These are phyloP conservation scores for Juncus effusus DNA, from an alignment of 176 grass and related monocot genomes.

Conservation along the genomic window DNA sequence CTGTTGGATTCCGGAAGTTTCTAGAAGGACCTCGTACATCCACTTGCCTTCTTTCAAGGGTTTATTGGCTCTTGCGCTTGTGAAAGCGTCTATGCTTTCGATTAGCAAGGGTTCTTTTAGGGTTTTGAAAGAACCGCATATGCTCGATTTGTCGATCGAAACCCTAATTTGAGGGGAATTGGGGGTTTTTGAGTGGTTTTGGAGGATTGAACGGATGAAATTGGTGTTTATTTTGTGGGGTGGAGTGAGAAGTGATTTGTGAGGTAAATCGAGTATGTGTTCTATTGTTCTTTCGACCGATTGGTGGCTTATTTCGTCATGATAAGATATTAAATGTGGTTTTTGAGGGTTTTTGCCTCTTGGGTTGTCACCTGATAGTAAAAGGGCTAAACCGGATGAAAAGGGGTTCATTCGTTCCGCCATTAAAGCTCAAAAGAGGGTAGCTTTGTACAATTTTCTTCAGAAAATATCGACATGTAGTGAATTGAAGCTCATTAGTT, in stretches of 20 bases:
- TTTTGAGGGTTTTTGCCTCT: constrained; percentile 53
- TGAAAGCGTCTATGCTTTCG: constrained; percentile 64
- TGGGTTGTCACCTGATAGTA: constrained; percentile 50
- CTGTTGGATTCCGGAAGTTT: constrained; percentile 81
- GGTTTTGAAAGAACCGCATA: constrained; percentile 63
- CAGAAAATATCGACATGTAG: constrained; percentile 18
- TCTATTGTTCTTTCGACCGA: constrained; percentile 69
- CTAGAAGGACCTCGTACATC: constrained; percentile 83
- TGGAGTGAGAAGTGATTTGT: constrained; percentile 44
- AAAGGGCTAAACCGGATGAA: constrained; percentile 64
- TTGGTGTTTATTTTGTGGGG: constrained; percentile 32
- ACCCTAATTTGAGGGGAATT: constrained; percentile 30
- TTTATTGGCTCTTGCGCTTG: constrained; percentile 56
- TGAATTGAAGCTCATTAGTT: neutral
- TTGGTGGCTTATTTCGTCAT: constrained; percentile 63
- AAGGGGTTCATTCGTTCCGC: constrained; percentile 57
- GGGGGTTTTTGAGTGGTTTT: constrained; percentile 34
- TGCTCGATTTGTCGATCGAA: constrained; percentile 47
- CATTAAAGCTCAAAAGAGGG: constrained; percentile 30
- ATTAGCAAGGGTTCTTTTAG: constrained; percentile 55
- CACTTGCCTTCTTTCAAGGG: constrained; percentile 69
- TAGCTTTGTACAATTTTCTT: constrained; percentile 13
- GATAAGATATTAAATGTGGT: constrained; percentile 66
- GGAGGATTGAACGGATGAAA: constrained; percentile 48
- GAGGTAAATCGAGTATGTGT: constrained; percentile 66